Conservation (phyloP, 192 early-diverging fungal species). For the Coemansia furcata region DNA sequence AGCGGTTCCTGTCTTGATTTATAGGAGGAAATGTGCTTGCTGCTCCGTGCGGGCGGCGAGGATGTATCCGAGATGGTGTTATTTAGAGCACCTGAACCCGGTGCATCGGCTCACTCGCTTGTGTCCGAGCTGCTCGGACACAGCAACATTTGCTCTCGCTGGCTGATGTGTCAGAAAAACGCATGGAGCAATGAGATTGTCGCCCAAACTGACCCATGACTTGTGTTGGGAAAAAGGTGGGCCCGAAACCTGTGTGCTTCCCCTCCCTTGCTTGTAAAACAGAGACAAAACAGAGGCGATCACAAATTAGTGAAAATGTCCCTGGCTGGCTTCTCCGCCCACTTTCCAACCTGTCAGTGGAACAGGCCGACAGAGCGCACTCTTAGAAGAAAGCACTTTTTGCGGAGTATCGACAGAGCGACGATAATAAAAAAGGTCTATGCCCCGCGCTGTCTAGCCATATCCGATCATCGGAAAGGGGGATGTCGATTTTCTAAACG, state of each 20-base stretch:
- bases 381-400: conserved; percentile 3
- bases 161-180: neutral
- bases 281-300: neutral
- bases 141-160: neutral
- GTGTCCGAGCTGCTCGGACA: neutral
- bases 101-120: neutral
- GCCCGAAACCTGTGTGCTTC: neutral
- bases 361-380: neutral
- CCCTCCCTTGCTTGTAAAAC: neutral
- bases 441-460: neutral
- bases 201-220: neutral
- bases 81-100: neutral
- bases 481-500: neutral
- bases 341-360: neutral
- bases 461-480: conserved; percentile 5
- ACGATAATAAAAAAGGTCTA: conserved; percentile 1
- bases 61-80: neutral
- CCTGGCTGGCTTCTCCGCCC: neutral
- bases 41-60: neutral
- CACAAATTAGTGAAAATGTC: neutral
- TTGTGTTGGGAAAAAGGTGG: neutral
- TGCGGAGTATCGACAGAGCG: neutral
- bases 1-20: neutral
- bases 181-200: neutral
- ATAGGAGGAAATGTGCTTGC: neutral